phyloP scores from a whole-genome alignment of 129 eudicot genomes.

The Mikania micrantha region DNA sequence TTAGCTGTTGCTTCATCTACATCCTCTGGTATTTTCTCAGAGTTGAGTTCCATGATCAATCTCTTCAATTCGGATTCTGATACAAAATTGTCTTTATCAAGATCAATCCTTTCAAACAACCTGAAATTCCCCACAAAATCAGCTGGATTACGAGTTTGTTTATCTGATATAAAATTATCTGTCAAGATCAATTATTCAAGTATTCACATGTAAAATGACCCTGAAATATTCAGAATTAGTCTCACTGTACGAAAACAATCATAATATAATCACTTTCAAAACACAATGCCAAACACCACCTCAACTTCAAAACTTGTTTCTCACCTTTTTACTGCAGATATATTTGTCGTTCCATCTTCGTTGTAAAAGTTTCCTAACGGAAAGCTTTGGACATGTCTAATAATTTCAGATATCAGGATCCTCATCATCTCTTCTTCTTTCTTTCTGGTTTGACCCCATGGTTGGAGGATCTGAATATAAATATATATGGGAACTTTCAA shows the following conservation, averaged over 20 bases:
- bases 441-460: conserved; percentile 63
- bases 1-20: conserved; percentile 38
- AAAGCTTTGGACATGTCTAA: conserved; percentile 39
- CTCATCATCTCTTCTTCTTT: conserved; percentile 59
- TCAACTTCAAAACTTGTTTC: neutral
- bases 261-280: neutral
- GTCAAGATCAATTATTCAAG: neutral
- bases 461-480: conserved; percentile 54
- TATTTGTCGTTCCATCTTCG: conserved; percentile 52
- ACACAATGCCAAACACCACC: neutral
- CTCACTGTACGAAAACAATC: too few relatives aligned
- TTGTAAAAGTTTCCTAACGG: conserved; percentile 47
- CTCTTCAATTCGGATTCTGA: conserved; percentile 45
- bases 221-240: neutral
- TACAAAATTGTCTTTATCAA: conserved; percentile 40
- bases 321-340: conserved; percentile 49
- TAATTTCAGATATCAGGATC: conserved; percentile 45
- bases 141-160: neutral
- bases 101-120: conserved; percentile 52
- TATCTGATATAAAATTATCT: neutral
- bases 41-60: conserved; percentile 38
- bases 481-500: neutral
- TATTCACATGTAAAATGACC: neutral
- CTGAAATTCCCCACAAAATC: conserved; percentile 25
- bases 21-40: conserved; percentile 27